Evolutionary conservation across 371 early-diverging fungal species (phyloP).

Genomic region (Mucor saturninus): DNA sequence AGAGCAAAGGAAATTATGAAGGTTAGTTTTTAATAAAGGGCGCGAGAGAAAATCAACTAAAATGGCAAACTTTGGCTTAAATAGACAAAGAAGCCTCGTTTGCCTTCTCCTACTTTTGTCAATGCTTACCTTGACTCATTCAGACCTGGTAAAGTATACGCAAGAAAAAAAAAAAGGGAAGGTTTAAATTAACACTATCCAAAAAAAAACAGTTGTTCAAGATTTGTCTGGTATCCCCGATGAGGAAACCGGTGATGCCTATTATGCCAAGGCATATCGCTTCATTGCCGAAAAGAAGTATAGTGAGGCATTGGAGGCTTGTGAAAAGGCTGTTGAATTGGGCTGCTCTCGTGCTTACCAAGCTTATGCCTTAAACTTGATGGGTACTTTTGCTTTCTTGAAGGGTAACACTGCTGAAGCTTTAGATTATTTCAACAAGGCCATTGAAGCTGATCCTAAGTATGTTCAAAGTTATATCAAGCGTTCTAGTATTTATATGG

Average conservation of each 20-base stretch:
- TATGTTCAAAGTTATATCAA: conserved; percentile 87
- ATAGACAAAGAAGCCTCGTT: conserved; percentile 61
- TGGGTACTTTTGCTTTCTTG: conserved; percentile 89
- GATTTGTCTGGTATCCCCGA: conserved; percentile 38
- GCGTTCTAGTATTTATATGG: conserved; percentile 89
- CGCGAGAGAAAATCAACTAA: background rate
- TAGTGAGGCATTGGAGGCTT: conserved; percentile 68
- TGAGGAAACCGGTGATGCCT: conserved; percentile 50
- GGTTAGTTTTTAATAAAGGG: conserved; percentile 24
- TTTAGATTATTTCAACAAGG: conserved; percentile 75
- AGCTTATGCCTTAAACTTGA: conserved; percentile 79
- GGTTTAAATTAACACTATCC: background rate
- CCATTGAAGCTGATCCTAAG: conserved; percentile 78
- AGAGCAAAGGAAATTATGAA: conserved; percentile 81
- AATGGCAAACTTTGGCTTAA: background rate
- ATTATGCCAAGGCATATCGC: conserved; percentile 54
- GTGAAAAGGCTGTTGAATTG: conserved; percentile 69
- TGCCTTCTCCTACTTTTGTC: conserved; percentile 92
- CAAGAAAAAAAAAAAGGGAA: background rate
- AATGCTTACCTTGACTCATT: conserved; percentile 91
- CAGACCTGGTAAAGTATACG: conserved; percentile 56
- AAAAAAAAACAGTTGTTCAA: conserved; percentile 27
- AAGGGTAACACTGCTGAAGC: conserved; percentile 82
- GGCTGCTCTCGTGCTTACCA: conserved; percentile 56
- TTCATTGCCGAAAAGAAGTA: conserved; percentile 66